Evolutionary conservation across 805 yeast genomes (phyloP), one percentile per base, ranked within the genome.

Genomic region (Teunomyces pallodes): DNA sequence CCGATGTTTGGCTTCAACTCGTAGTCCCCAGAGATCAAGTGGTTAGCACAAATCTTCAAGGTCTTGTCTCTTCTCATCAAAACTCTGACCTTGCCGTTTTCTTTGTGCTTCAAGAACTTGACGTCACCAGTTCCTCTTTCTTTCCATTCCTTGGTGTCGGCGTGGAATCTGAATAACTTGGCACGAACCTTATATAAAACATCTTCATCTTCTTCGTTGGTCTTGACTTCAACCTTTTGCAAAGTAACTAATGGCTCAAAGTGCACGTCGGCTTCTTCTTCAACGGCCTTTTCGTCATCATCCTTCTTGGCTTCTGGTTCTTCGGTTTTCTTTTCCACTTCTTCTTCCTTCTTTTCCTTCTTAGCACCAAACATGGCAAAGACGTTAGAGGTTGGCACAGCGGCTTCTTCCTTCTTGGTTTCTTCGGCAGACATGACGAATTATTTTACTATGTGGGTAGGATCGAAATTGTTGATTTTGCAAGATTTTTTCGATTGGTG

Each of bases 81-180:
- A 57, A 94, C 72, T 77, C 99, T 86, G 55, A 88, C 89, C 75
- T 90, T 91, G 50, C 81, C 80, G 50, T 89, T 76, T 53, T 74
- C 74, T 71, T 90, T 90, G 77, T 92, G 97, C 76, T 92, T 79
- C 67, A 94, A 82, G 72, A 94, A 89, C 74, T 94, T 90, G 61
- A 90, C 96, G 65, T 94, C 99, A 64, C 99, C 99, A 31, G 97
- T 90, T 61, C 99, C 99, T 78, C 99, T 88, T 80, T 94, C 99
- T 72, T 94, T 94, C 99, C 99, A 94, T 74, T 94, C 98, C 64
- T 85, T 86, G 46, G 84, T 61, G 51, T 90, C 96, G 38, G 83
- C 79, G 61, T 84, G 84, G 77, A 87, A 92, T 73, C 90, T 87
- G 79, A 92, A 94, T 65, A 94, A 79, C 74, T 94, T 94, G 57